Percentiles rank a stretch among this genome's conserved stretches.
phyloP scores from a whole-genome alignment of 495 filamentous ascomycete species.

The Recurvomyces mirabilis region DNA sequence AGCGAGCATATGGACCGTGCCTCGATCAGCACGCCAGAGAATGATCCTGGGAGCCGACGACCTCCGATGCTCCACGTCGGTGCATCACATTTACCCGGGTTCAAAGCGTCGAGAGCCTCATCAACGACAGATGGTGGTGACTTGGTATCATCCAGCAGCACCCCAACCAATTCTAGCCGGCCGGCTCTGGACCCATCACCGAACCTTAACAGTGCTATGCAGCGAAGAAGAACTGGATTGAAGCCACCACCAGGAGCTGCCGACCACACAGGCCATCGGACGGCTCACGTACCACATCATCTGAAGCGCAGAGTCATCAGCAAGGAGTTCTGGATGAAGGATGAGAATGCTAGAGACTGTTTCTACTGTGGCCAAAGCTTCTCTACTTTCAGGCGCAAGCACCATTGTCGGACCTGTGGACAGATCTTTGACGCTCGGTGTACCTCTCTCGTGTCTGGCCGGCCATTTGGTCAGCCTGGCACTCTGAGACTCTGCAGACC shows the following conservation, averaged over 20 bases:
- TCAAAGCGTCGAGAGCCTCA: conserved; percentile 47
- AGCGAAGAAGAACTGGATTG: conserved; percentile 13
- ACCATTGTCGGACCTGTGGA: conserved; percentile 88
- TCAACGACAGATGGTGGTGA: conserved; percentile 40
- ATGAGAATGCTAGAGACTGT: conserved; percentile 96
- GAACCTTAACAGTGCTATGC: conserved; percentile 18
- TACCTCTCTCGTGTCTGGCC: conserved; percentile 75
- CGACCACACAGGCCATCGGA: not conserved
- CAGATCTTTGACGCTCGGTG: conserved; percentile 98
- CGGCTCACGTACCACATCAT: conserved; percentile 7
- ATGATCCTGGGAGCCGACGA: too few relatives aligned
- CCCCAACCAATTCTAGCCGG: not conserved
- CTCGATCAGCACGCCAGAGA: too few relatives aligned
- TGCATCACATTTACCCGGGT: conserved; percentile 39
- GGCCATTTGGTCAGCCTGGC: conserved; percentile 75
- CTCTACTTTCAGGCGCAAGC: conserved; percentile 86
- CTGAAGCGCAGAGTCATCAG: conserved; percentile 63
- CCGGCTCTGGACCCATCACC: conserved; percentile 17
- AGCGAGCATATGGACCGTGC: too few relatives aligned
- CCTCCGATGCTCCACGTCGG: conserved; percentile 36
- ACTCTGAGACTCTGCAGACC: conserved; percentile 85
- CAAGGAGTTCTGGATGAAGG: conserved; percentile 98
- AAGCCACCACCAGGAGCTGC: conserved; percentile 3
- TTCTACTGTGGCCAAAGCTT: conserved; percentile 86
- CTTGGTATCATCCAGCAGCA: conserved; percentile 12